Evolutionary conservation across 2,329 filamentous ascomycete genomes (phyloP), one percentile per base, ranked within the genome.

Genomic region (Hirsutella minnesotensis): DNA sequence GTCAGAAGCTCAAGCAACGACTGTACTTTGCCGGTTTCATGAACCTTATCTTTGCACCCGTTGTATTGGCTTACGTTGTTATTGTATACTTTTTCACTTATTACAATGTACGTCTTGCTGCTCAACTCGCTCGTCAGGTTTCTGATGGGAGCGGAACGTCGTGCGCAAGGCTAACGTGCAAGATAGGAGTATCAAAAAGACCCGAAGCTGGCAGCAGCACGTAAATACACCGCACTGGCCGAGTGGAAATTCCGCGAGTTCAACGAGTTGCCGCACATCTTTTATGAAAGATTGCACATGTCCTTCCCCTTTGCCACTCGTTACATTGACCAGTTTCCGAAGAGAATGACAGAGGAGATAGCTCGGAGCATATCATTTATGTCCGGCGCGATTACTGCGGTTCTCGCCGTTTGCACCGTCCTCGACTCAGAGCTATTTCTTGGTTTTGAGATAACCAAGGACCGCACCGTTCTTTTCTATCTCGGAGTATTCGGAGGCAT

Each of bases 241-340:
- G 85, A 95, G 59, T 98, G 92, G 92, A 96, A 95, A 55, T 95
- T 98, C 49, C 82, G 92, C 39, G 90, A 96, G 59, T 98, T 96
- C 72, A 98, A 98, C 55, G 92, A 98, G 61, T 72, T 98, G 1
- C 83, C 83, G 44, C 92, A 98, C 61, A 72, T 96, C 2, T 98
- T 96, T 54, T 77, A 88, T 46, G 85, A 90, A 49, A 80, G 92
- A 18, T 70, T 90, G 35, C 89, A 94, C 50, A 94, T 96, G 83
- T 95, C 92, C 1, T 88, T 92, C 56, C 89, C 90, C 0, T 95
- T 87, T 58, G 90, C 92, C 2, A 87, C 83, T 29, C 79, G 87
- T 39, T 98, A 98, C 55, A 75, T 98, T 21, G 87, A 95, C 49
- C 90, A 96, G 50, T 98, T 98, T 47, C 92, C 92, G 0, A 96